Conservation (phyloP, 1,284 basidiomycete genomes). For the Hymenochaete sp. region DNA sequence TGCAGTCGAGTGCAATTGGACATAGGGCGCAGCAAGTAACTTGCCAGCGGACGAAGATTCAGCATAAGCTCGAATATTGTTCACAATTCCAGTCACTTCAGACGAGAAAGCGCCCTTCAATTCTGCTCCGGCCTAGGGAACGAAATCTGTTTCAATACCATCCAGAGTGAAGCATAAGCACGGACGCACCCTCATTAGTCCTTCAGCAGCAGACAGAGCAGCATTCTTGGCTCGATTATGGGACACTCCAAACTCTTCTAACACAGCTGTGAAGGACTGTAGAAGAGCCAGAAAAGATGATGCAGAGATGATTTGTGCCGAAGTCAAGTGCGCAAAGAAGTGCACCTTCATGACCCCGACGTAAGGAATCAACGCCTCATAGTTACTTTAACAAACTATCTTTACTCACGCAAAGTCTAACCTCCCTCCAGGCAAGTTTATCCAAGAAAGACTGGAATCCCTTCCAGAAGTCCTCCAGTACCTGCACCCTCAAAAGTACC, state of each 20-base stretch:
- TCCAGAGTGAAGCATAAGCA: background rate
- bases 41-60: constrained; percentile 51
- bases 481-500: constrained; percentile 50
- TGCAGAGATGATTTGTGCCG: constrained; percentile 64
- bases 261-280: constrained; percentile 72
- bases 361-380: constrained; percentile 6
- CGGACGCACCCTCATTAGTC: constrained; percentile 67
- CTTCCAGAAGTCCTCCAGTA: constrained; percentile 85
- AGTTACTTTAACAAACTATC: background rate
- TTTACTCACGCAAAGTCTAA: constrained; percentile 68
- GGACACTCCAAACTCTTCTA: constrained; percentile 87
- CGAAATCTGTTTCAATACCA: constrained; percentile 10
- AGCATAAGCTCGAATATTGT: constrained; percentile 54
- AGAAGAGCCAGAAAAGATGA: constrained; percentile 73
- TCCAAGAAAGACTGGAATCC: constrained; percentile 81
- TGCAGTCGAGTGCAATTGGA: constrained; percentile 39
- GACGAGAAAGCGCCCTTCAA: constrained; percentile 44
- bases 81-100: constrained; percentile 54
- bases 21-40: constrained; percentile 52
- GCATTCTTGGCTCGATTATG: constrained; percentile 80
- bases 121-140: constrained; percentile 45
- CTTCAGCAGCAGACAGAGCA: constrained; percentile 81
- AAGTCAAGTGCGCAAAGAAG: constrained; percentile 81
- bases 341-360: constrained; percentile 51
- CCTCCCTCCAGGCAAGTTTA: constrained; percentile 81